Evolutionary conservation across 352 stramenopile species (phyloP).

Genomic region (Phytopythium cucurbitacearum): DNA sequence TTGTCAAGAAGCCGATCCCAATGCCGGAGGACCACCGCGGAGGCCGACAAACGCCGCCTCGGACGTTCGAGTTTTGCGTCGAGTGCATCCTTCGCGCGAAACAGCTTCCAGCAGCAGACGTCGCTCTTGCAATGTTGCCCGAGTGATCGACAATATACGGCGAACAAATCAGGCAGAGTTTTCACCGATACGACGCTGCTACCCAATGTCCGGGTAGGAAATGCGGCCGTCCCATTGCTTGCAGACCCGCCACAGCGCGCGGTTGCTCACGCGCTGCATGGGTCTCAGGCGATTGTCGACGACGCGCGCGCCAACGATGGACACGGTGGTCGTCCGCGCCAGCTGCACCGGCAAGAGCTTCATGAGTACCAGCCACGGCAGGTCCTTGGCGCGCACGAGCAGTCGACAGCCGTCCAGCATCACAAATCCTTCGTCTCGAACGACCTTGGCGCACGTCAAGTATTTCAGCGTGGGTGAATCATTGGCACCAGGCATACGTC

Average conservation of each 20-base stretch:
- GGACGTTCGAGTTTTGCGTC: no score
- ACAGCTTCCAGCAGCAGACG: no score
- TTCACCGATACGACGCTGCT: not conserved
- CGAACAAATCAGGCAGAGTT: not conserved
- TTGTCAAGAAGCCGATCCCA: no score
- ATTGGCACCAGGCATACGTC: not conserved
- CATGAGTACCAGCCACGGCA: slow-evolving; percentile 26
- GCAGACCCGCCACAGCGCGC: slow-evolving; percentile 12
- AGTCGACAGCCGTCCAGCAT: slow-evolving; percentile 21
- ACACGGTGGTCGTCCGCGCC: slow-evolving; percentile 23
- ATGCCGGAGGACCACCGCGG: no score
- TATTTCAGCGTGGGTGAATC: slow-evolving; percentile 8
- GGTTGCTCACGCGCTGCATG: slow-evolving; percentile 22
- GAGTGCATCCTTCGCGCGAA: no score
- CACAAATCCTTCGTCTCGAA: slow-evolving; percentile 31
- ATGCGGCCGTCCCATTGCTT: slow-evolving; percentile 23
- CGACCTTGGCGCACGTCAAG: slow-evolving; percentile 26
- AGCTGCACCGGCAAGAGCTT: slow-evolving; percentile 15
- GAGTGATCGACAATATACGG: not conserved
- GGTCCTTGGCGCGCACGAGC: slow-evolving; percentile 29
- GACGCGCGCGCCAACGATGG: slow-evolving; percentile 20
- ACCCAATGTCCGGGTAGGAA: slow-evolving; percentile 26
- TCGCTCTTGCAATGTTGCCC: not conserved
- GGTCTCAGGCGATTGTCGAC: slow-evolving; percentile 15
- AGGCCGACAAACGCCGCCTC: no score